These are phyloP conservation scores for Pythium utonaiense DNA, from an alignment of 352 stramenopile genomes.

Conservation along the genomic window DNA sequence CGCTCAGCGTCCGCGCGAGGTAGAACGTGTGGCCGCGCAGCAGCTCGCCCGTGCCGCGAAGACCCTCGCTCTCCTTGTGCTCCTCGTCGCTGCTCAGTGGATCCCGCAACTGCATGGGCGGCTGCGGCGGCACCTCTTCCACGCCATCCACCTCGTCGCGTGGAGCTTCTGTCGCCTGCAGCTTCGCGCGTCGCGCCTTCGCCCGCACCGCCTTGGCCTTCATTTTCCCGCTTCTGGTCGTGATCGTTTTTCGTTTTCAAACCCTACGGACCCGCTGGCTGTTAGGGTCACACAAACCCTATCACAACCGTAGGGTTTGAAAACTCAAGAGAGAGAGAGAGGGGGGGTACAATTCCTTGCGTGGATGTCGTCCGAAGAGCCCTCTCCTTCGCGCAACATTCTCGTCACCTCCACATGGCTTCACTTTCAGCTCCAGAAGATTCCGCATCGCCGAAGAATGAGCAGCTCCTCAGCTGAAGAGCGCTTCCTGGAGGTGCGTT, in stretches of 20 bases:
- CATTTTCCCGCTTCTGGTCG: conserved; percentile 3
- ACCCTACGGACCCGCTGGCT: not conserved
- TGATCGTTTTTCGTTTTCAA: not conserved
- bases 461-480: conserved; percentile 21
- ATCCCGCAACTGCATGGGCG: not conserved
- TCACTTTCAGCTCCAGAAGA: not conserved
- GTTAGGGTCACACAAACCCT: conserved; percentile 1
- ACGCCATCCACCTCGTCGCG: not conserved
- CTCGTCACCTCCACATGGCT: conserved; percentile 8
- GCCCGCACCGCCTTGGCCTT: not conserved
- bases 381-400: conserved; percentile 1
- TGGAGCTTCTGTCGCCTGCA: not conserved
- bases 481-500: conserved; percentile 49
- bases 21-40: conserved; percentile 42
- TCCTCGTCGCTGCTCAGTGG: conserved; percentile 13
- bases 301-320: conserved; percentile 3
- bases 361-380: conserved; percentile 7
- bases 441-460: not conserved
- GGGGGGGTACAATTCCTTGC: not conserved
- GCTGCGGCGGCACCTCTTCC: not conserved
- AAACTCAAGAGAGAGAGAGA: not conserved
- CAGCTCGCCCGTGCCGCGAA: conserved; percentile 8
- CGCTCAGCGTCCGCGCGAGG: conserved; percentile 26
- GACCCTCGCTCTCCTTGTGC: conserved; percentile 6
- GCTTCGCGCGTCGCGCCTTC: conserved; percentile 2